Base-by-base conservation (phyloP, 192 early-diverging fungal genomes). In the Pilobolus umbonatus region DNA sequence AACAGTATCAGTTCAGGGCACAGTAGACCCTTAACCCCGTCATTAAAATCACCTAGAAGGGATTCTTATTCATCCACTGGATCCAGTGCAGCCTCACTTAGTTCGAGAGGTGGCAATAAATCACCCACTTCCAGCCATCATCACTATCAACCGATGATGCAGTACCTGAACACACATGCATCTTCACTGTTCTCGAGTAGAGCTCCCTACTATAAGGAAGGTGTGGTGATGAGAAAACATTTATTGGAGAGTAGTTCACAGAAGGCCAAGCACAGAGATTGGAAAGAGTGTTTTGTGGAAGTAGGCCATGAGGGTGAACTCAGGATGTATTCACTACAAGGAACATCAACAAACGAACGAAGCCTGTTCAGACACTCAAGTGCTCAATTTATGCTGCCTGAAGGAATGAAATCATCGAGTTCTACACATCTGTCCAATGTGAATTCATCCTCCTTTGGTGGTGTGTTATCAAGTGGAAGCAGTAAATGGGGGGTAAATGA, bases 221-320 rank as follows among this genome's bases (percentile, higher is more conserved):
- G 88, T 19, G 71, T 90, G 15, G 76, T 97, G 36, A 84, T 89
- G 66, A 75, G 92, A 43, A 97, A 97, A 72, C 90, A 94, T 65
- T 66, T 89, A 57, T 80, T 85, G 67, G 89, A 92, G 62, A 71
- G 75, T 7, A 73, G 76, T 0, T 83, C 84, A 40, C 80, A 87
- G 42, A 88, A 86, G 72, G 89, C 91, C 10, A 84, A 84, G 32
- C 76, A 91, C 60, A 82, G 92, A 7, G 78, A 78, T 22, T 95
- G 94, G 94, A 78, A 75, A 58, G 89, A 93, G 19, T 81, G 87
- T 46, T 84, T 88, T 34, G 82, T 88, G 21, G 78, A 91, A 1
- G 74, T 86, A 15, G 87, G 85, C 31, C 78, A 87, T 49, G 83
- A 86, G 17, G 85, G 88, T 15, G 54, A 59, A 11, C 36, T 59